Base-by-base conservation (phyloP, 257 asterid species). In the Solanum microdontum region DNA sequence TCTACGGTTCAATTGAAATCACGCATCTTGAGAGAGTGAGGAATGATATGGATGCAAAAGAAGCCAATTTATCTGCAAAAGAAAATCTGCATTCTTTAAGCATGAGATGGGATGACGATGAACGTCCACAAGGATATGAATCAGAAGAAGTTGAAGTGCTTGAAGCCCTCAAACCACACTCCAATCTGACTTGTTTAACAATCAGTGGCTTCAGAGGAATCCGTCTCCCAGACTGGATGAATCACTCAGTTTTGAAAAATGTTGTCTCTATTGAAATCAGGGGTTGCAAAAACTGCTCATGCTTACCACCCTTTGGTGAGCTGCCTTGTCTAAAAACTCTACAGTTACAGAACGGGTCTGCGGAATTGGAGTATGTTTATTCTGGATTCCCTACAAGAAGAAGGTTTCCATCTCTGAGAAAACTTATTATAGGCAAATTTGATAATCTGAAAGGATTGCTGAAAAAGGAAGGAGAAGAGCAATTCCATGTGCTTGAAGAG, bases 131-230 rank as follows among this genome's bases (percentile, higher is more conserved):
- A 1, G 1, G 0, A 43, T 43, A 43, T 43, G 55, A 43, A 11
- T 43, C 51, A 43, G 15, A 8, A 62, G 58, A 34, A 43, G 2
- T 8, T 30, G 37, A 87, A 82, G 88, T 90, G 39, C n/a, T 86
- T 24, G 88, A 90, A 85, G 90, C 87, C 60, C 89, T 90, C 12
- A 43, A 88, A 74, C 89, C 89, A 40, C 88, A 88, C 86, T 48
- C 80, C 14, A 66, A 85, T 45, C 62, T 91, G 8, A 55, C 83
- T 24, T 3, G 0, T 8, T 30, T 88, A 32, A 1, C 1, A 3
- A 85, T 89, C 77, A 1, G 0, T 0, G 85, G 91, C 9, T 91
- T 91, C 80, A 43, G 28, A 5, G 93, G 92, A 14, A 43, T 62
- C 33, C 0, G 23, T 26, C 62, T 91, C 40, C 43, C 43, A 39